phyloP scores from a whole-genome alignment of 2,329 filamentous ascomycete genomes.

The Chalaropsis ovoidea region DNA sequence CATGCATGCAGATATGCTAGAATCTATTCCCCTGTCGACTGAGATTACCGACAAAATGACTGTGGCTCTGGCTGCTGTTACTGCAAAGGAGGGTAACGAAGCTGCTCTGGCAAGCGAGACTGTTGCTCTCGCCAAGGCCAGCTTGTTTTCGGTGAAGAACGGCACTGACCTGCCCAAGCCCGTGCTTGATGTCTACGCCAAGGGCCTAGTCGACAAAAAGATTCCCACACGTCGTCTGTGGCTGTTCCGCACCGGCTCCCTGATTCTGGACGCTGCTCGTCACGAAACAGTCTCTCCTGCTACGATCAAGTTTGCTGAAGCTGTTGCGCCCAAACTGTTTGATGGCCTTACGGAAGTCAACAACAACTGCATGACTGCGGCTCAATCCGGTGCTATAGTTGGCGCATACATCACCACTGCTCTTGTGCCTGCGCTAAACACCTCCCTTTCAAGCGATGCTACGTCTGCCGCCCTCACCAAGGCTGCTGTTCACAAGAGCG shows the following conservation, averaged over 20 bases:
- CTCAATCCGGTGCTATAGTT: slow-evolving; percentile 72
- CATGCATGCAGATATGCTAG: slow-evolving; percentile 71
- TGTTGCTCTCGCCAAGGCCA: slow-evolving; percentile 56
- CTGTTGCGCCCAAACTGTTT: slow-evolving; percentile 46
- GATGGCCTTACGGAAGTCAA: slow-evolving; percentile 68
- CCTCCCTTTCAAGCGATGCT: slow-evolving; percentile 45
- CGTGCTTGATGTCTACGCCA: slow-evolving; percentile 60
- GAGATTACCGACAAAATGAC: slow-evolving; percentile 57
- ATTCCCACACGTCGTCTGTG: slow-evolving; percentile 66
- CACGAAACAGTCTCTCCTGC: slow-evolving; percentile 31
- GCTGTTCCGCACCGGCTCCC: slow-evolving; percentile 62
- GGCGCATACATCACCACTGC: slow-evolving; percentile 65
- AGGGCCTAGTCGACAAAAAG: slow-evolving; percentile 81
- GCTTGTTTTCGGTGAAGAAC: slow-evolving; percentile 52
- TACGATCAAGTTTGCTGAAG: slow-evolving; percentile 40
- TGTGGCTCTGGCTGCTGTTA: slow-evolving; percentile 54
- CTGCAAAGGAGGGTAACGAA: slow-evolving; percentile 83
- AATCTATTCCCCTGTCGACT: slow-evolving; percentile 49
- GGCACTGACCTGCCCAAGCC: slow-evolving; percentile 53
- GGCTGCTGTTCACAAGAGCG: slow-evolving; percentile 52
- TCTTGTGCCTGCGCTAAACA: slow-evolving; percentile 47
- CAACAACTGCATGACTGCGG: slow-evolving; percentile 65
- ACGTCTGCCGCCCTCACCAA: slow-evolving; percentile 42
- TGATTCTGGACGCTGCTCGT: slow-evolving; percentile 44
- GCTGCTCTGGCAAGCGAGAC: slow-evolving; percentile 67